Evolutionary conservation across 495 filamentous ascomycete species (phyloP).

Genomic region (Trichocladium uniseriatum): DNA sequence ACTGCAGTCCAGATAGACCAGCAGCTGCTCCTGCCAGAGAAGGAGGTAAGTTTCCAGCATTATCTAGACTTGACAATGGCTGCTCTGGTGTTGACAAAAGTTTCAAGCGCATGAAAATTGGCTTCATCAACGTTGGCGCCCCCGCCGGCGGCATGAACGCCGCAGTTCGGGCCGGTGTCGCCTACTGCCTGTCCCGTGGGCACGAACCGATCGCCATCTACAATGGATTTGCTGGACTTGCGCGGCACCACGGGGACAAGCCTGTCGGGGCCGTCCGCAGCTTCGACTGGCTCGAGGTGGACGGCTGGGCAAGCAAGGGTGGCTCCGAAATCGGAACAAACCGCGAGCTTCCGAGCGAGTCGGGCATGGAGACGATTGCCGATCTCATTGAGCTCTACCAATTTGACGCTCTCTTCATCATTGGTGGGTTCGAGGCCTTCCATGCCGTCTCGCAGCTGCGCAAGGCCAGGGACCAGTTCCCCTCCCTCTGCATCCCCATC

Average conservation of each 20-base stretch:
- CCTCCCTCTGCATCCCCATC: slow-evolving; percentile 89
- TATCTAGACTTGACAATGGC: neutral
- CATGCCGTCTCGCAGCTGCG: slow-evolving; percentile 82
- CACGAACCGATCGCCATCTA: slow-evolving; percentile 87
- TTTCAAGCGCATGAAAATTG: slow-evolving; percentile 74
- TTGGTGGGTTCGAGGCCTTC: slow-evolving; percentile 97
- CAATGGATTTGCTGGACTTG: slow-evolving; percentile 94
- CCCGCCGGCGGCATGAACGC: slow-evolving; percentile 99
- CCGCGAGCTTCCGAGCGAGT: slow-evolving; percentile 76
- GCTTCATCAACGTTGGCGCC: slow-evolving; percentile 92
- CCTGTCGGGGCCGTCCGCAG: slow-evolving; percentile 75
- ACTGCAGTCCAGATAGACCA: slow-evolving; percentile 48
- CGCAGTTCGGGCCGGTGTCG: slow-evolving; percentile 85
- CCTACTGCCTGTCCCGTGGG: slow-evolving; percentile 90
- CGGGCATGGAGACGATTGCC: slow-evolving; percentile 75
- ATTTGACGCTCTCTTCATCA: slow-evolving; percentile 83
- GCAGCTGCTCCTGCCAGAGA: slow-evolving; percentile 48
- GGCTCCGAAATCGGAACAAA: slow-evolving; percentile 98
- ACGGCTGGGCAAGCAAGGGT: slow-evolving; percentile 90
- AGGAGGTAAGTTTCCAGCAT: slow-evolving; percentile 49
- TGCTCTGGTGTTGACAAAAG: slow-evolving; percentile 12
- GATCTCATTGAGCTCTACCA: slow-evolving; percentile 74
- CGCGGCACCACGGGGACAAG: slow-evolving; percentile 76
- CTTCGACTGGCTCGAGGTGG: slow-evolving; percentile 87
- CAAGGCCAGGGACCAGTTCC: slow-evolving; percentile 64